Conservation (phyloP, 164 flowering plant genomes). For the Hamamelis virginiana region DNA sequence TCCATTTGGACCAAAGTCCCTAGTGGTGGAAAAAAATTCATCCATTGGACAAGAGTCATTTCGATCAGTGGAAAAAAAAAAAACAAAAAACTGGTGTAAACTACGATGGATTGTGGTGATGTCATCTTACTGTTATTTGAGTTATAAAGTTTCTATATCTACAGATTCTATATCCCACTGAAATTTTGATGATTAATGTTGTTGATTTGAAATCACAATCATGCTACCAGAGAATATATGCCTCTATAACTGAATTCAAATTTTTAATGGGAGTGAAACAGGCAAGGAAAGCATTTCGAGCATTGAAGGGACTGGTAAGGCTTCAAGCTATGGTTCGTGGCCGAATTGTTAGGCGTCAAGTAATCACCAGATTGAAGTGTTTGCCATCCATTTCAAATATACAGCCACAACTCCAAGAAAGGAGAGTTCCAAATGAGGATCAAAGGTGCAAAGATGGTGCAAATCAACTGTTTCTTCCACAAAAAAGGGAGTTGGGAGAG, state of each 20-base stretch:
- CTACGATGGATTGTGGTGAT: too few species aligned
- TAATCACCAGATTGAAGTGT: conserved; percentile 29
- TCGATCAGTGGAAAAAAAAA: too few species aligned
- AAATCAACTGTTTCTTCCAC: conserved; percentile 17
- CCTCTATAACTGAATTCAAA: neutral
- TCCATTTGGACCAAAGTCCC: too few species aligned
- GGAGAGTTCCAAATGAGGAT: conserved; percentile 19
- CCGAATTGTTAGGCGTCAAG: conserved; percentile 59
- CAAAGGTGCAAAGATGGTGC: conserved; percentile 13
- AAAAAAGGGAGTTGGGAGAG: conserved; percentile 20
- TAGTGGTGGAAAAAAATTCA: too few species aligned
- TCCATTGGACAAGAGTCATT: too few species aligned
- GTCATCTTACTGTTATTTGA: too few species aligned
- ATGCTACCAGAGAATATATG: too few species aligned
- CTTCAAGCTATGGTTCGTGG: conserved; percentile 88
- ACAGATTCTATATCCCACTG: too few species aligned
- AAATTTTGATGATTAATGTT: too few species aligned
- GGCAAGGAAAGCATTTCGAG: conserved; percentile 89
- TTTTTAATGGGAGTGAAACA: conserved; percentile 19
- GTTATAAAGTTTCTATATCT: too few species aligned
- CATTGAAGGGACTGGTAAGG: conserved; percentile 79
- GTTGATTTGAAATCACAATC: too few species aligned
- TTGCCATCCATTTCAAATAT: conserved; percentile 35
- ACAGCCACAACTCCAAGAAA: conserved; percentile 28
- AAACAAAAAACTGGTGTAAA: too few species aligned